phyloP scores from a whole-genome alignment of 768 basidiomycete genomes.

The Mrakia hoshinonis region DNA sequence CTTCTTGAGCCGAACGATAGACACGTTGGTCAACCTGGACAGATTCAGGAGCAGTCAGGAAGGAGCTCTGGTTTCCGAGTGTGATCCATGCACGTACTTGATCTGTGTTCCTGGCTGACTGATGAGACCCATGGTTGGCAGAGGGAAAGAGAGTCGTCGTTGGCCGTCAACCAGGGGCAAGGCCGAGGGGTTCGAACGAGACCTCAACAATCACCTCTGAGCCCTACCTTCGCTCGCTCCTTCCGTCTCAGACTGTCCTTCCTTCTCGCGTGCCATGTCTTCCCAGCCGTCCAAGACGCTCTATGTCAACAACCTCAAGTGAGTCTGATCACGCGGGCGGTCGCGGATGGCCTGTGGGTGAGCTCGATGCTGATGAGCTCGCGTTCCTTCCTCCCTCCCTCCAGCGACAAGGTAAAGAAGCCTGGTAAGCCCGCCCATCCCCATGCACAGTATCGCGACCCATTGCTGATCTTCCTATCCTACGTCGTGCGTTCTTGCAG shows the following conservation, averaged over 20 bases:
- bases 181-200: background rate
- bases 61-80: background rate
- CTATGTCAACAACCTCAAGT: conserved; percentile 30
- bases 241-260: background rate
- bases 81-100: conserved; percentile 33
- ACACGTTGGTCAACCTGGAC: conserved; percentile 85
- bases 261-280: conserved; percentile 9
- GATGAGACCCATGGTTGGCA: conserved; percentile 31
- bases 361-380: background rate
- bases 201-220: background rate
- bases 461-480: no score
- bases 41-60: conserved; percentile 8
- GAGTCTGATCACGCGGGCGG: background rate
- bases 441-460: no score
- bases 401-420: conserved; percentile 30
- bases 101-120: conserved; percentile 40
- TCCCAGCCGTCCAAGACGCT: conserved; percentile 27
- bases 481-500: background rate
- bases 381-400: background rate
- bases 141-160: background rate
- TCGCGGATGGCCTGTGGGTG: background rate
- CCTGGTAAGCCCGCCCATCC: conserved; percentile 13
- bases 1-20: conserved; percentile 90
- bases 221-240: background rate
- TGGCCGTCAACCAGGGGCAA: background rate